phyloP scores from a whole-genome alignment of 2,329 filamentous ascomycete species.

The Fusarium duplospermum region DNA sequence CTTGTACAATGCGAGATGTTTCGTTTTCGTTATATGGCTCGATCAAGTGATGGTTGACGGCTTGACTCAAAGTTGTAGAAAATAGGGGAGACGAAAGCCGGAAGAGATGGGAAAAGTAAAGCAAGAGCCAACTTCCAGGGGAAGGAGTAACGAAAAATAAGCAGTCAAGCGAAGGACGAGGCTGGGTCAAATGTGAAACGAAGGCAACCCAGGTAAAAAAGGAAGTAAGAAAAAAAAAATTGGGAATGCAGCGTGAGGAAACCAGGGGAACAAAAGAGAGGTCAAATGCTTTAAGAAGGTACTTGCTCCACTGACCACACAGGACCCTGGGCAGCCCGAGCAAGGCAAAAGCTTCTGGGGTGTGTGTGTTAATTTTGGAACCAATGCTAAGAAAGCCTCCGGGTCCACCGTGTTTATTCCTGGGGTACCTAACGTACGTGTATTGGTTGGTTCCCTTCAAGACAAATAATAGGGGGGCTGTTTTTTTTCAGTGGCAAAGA shows the following conservation, averaged over 20 bases:
- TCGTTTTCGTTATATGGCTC: not conserved
- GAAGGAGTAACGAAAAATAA: not conserved
- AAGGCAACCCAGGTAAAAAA: not conserved
- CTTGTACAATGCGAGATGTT: not conserved
- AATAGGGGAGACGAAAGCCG: constrained; percentile 24
- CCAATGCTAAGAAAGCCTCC: not conserved
- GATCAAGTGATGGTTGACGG: not conserved
- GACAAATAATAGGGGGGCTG: not conserved
- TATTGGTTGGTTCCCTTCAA: not conserved
- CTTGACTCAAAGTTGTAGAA: constrained; percentile 1
- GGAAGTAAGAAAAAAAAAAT: constrained; percentile 6
- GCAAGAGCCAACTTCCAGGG: constrained; percentile 6
- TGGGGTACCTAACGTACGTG: not conserved
- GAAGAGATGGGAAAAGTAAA: not conserved
- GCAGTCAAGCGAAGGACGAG: constrained; percentile 22
- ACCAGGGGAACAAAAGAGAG: constrained; percentile 20
- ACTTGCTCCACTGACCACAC: not conserved
- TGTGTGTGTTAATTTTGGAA: constrained; percentile 4
- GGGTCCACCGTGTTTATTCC: not conserved
- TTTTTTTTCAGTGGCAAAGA: not conserved
- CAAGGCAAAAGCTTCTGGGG: not conserved
- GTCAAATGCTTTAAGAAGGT: not conserved
- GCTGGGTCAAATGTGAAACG: constrained; percentile 25
- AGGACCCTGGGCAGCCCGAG: not conserved
- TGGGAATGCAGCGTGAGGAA: constrained; percentile 22